Evolutionary conservation across 768 basidiomycete species (phyloP).

Genomic region (Clitopilus hobsonii): DNA sequence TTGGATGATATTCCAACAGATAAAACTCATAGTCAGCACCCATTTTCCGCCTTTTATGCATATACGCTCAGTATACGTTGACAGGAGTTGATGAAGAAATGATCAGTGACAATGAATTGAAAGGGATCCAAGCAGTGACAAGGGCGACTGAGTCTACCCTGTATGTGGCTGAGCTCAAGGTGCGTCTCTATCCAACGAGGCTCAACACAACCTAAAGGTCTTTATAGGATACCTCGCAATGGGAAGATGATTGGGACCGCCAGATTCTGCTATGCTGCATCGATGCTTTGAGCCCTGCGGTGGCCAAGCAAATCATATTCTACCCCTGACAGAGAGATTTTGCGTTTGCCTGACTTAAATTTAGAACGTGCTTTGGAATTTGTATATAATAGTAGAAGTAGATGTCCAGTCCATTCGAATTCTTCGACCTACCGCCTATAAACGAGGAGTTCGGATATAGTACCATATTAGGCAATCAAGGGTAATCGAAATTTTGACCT

Average conservation of each 20-base stretch:
- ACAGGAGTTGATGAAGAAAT: slow-evolving; percentile 2
- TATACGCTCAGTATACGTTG: not conserved
- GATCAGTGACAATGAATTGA: slow-evolving; percentile 7
- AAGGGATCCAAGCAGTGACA: slow-evolving; percentile 12
- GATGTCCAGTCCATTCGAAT: too few relatives aligned
- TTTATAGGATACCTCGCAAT: slow-evolving; percentile 16
- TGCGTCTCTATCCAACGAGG: slow-evolving; percentile 2
- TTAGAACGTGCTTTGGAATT: too few relatives aligned
- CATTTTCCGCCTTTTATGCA: not conserved
- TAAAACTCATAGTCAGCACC: slow-evolving; percentile 7
- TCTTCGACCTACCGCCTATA: too few relatives aligned
- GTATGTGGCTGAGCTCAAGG: slow-evolving; percentile 19
- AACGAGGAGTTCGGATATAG: not conserved
- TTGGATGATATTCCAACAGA: slow-evolving; percentile 24
- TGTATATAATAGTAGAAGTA: too few relatives aligned
- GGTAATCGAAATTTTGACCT: not conserved
- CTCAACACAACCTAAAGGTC: too few relatives aligned
- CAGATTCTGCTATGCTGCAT: slow-evolving; percentile 37
- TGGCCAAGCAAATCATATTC: slow-evolving; percentile 32
- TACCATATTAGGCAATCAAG: not conserved
- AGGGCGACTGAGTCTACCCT: slow-evolving; percentile 12
- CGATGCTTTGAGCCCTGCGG: slow-evolving; percentile 35
- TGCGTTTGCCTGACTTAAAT: not conserved
- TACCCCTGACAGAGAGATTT: not conserved
- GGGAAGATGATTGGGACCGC: slow-evolving; percentile 24